Percentiles rank a stretch among this genome's conserved stretches.
Evolutionary conservation across 345 rosid species (phyloP).

Genomic region (Balakata baccata): DNA sequence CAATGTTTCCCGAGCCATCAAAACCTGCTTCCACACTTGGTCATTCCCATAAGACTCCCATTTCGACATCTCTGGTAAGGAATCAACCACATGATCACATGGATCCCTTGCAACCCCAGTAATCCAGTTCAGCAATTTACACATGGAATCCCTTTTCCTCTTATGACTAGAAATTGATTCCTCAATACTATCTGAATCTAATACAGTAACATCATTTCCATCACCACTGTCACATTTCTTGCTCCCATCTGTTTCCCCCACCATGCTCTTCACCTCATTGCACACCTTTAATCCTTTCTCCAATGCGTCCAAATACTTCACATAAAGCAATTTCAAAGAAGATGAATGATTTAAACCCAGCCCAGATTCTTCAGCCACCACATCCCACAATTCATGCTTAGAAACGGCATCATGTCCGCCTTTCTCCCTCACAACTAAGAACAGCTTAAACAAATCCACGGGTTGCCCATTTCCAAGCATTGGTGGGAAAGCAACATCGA

Average conservation of each 20-base stretch:
- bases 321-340: slow-evolving; percentile 44
- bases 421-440: slow-evolving; percentile 42
- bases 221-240: slow-evolving; percentile 9
- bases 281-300: slow-evolving; percentile 40
- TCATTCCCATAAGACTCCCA: slow-evolving; percentile 62
- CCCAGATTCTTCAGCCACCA: slow-evolving; percentile 50
- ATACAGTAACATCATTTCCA: slow-evolving; percentile 8
- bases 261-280: slow-evolving; percentile 25
- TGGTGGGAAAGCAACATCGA: slow-evolving; percentile 35
- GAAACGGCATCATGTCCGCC: slow-evolving; percentile 50
- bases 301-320: slow-evolving; percentile 45
- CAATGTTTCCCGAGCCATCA: slow-evolving; percentile 52
- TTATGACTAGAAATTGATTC: slow-evolving; percentile 28
- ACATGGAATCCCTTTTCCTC: slow-evolving; percentile 52
- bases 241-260: slow-evolving; percentile 14
- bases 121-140: slow-evolving; percentile 57
- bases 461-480: slow-evolving; percentile 50
- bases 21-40: slow-evolving; percentile 70
- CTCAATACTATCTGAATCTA: slow-evolving; percentile 13
- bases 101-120: slow-evolving; percentile 61
- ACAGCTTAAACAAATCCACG: slow-evolving; percentile 52
- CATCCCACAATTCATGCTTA: slow-evolving; percentile 41
- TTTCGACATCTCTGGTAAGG: slow-evolving; percentile 61
- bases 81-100: slow-evolving; percentile 39
- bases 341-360: slow-evolving; percentile 30